Conservation (phyloP, 495 filamentous ascomycete genomes). For the Thozetella sp. region DNA sequence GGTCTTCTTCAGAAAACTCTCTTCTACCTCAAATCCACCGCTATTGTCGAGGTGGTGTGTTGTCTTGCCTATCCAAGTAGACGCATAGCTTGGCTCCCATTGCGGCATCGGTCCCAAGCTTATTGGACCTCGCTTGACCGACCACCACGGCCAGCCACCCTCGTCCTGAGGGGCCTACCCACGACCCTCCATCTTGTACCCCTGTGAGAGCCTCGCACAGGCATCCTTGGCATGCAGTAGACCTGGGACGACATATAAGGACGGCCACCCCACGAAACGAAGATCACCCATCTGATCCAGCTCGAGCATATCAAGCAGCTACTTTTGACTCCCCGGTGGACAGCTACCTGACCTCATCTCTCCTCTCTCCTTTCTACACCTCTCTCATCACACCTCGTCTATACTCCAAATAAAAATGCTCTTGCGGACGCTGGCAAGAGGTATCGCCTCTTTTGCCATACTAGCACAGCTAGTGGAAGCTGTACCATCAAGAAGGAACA, state of each 20-base stretch:
- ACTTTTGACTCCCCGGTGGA: too few relatives aligned
- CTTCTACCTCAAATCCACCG: too few relatives aligned
- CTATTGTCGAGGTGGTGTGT: too few relatives aligned
- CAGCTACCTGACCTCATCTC: background rate
- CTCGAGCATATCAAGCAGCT: too few relatives aligned
- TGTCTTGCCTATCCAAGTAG: too few relatives aligned
- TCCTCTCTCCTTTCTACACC: background rate
- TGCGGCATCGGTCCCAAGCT: too few relatives aligned
- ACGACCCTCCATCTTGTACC: too few relatives aligned
- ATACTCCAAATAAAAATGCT: background rate
- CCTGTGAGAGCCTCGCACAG: background rate
- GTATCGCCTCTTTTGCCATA: background rate
- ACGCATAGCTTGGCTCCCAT: too few relatives aligned
- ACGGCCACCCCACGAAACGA: background rate
- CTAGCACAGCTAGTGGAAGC: background rate
- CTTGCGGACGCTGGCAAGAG: background rate
- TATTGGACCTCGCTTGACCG: too few relatives aligned
- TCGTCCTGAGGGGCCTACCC: too few relatives aligned
- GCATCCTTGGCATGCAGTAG: background rate
- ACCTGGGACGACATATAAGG: background rate
- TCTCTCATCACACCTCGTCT: background rate
- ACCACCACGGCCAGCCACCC: too few relatives aligned
- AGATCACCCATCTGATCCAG: background rate
- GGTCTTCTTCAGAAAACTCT: too few relatives aligned
- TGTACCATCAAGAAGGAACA: background rate